Conservation (phyloP, 164 flowering plant genomes). For the Vitis riparia region DNA sequence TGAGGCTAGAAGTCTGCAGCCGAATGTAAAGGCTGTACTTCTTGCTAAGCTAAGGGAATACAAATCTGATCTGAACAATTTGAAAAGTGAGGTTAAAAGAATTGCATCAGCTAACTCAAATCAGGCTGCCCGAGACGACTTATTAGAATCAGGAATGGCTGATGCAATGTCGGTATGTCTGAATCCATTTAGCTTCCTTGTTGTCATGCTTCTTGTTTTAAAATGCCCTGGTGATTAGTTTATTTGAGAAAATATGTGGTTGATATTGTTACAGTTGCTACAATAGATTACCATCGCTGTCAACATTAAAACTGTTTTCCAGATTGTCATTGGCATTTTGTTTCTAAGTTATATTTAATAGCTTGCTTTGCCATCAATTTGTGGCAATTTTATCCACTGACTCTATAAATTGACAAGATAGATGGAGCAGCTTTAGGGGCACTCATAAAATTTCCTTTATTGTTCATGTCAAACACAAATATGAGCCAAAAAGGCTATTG, state of each 20-base stretch:
- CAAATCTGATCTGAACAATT: constrained; percentile 80
- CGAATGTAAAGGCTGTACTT: constrained; percentile 76
- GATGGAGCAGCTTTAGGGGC: not conserved
- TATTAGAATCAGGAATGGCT: constrained; percentile 90
- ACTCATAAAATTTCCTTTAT: not conserved
- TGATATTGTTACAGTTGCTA: not conserved
- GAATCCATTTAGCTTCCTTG: not conserved
- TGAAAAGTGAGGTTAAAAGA: constrained; percentile 76
- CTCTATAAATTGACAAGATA: too few relatives aligned
- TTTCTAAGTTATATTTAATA: not conserved
- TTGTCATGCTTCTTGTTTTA: not conserved
- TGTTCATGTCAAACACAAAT: not conserved
- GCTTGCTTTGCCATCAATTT: too few relatives aligned
- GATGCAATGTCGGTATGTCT: constrained; percentile 66
- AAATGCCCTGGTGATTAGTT: not conserved
- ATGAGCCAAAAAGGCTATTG: not conserved
- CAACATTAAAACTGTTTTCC: not conserved
- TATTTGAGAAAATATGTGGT: not conserved
- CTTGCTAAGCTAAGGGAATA: constrained; percentile 89
- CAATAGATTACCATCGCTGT: too few relatives aligned
- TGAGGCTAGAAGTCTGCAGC: constrained; percentile 90
- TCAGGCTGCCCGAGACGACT: constrained; percentile 68
- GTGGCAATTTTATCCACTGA: too few relatives aligned
- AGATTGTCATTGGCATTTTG: not conserved
- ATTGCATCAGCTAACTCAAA: constrained; percentile 52